phyloP scores from a whole-genome alignment of 139 green algal genomes.

The Chlamydomonas applanata region DNA sequence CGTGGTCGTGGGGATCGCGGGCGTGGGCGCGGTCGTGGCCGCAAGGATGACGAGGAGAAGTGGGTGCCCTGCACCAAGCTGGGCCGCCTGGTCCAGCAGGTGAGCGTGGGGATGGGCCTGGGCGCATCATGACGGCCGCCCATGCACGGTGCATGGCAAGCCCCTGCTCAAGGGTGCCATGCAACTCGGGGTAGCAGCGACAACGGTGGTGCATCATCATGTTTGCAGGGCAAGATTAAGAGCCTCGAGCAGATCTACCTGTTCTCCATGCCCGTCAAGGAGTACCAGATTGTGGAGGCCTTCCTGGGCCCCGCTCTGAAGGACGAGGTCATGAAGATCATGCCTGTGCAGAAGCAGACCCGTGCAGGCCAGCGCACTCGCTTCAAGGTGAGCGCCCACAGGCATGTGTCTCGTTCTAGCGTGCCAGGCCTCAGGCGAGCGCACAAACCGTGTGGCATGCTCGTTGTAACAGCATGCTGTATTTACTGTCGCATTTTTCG shows the following conservation, averaged over 20 bases:
- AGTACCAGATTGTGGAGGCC: constrained; percentile 94
- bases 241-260: constrained; percentile 99
- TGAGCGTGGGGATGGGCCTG: constrained; percentile 20
- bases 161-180: not conserved
- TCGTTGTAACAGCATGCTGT: no score
- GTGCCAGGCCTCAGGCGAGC: no score
- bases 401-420: no score
- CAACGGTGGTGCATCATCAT: not conserved
- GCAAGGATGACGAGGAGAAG: constrained; percentile 92
- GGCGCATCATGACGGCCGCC: not conserved
- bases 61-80: constrained; percentile 99
- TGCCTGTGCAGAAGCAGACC: constrained; percentile 99
- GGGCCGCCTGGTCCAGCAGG: constrained; percentile 94
- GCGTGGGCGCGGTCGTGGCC: constrained; percentile 63
- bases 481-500: no score
- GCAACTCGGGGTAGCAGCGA: not conserved
- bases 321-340: constrained; percentile 99
- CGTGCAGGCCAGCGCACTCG: constrained; percentile 97
- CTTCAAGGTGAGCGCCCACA: constrained; percentile 84
- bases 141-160: not conserved
- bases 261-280: constrained; percentile 98
- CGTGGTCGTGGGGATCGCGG: constrained; percentile 65
- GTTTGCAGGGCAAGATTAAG: constrained; percentile 96
- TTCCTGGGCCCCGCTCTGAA: constrained; percentile 84
- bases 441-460: no score